These are phyloP conservation scores for Cubamyces sp. DNA, from an alignment of 768 basidiomycete species.

Conservation along the genomic window DNA sequence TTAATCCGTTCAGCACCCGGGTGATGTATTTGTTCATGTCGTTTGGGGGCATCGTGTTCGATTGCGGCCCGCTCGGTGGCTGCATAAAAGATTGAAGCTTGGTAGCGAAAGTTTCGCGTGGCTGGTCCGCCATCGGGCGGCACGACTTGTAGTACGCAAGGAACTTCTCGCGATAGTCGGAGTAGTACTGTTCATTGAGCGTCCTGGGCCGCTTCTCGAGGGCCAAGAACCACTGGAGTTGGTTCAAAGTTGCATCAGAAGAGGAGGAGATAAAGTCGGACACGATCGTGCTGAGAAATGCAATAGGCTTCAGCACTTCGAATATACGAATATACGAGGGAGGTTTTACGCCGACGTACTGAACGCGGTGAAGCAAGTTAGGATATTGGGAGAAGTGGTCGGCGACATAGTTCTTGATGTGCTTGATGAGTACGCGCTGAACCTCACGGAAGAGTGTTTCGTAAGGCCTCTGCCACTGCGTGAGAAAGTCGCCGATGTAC, in stretches of 20 bases:
- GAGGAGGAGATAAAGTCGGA: constrained; percentile 53
- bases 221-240: constrained; percentile 51
- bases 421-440: constrained; percentile 40
- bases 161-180: constrained; percentile 45
- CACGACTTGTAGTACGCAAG: constrained; percentile 30
- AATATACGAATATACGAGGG: background rate
- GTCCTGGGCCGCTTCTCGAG: constrained; percentile 54
- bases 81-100: background rate
- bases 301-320: background rate
- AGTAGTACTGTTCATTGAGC: constrained; percentile 54
- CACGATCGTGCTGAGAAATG: constrained; percentile 49
- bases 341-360: constrained; percentile 36
- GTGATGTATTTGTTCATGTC: constrained; percentile 34
- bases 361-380: constrained; percentile 53
- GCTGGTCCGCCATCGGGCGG: constrained; percentile 23
- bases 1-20: constrained; percentile 37
- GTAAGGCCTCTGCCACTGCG: constrained; percentile 54
- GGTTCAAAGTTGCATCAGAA: constrained; percentile 42
- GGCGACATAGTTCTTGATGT: constrained; percentile 48
- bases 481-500: constrained; percentile 50
- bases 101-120: constrained; percentile 2
- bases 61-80: too few species aligned
- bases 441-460: constrained; percentile 47
- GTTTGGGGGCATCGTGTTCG: too few species aligned
- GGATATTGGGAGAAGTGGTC: constrained; percentile 53